Evolutionary conservation across 768 basidiomycete species (phyloP).

Genomic region (Phylloporus arenicola): DNA sequence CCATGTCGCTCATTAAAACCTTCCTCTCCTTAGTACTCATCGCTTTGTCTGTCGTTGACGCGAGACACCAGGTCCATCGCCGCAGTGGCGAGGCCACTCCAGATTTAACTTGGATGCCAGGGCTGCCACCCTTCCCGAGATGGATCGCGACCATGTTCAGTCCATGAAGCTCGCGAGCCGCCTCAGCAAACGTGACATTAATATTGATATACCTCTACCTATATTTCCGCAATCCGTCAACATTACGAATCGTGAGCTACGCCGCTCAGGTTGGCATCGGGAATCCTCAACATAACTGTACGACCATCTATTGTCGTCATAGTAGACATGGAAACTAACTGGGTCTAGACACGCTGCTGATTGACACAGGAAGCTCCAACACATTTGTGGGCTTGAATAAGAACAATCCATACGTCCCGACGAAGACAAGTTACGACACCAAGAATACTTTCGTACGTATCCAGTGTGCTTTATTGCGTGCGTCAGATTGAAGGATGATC

Average conservation of each 20-base stretch:
- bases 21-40: neutral
- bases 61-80: neutral
- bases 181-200: constrained; percentile 5
- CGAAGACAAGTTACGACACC: constrained; percentile 10
- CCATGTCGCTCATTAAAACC: neutral
- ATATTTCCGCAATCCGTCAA: neutral
- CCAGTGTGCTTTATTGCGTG: neutral
- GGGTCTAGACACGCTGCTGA: constrained; percentile 20
- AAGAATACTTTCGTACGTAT: neutral
- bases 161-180: constrained; percentile 3
- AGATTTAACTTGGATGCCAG: neutral
- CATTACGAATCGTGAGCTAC: constrained; percentile 25
- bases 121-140: constrained; percentile 4
- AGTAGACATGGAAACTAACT: neutral
- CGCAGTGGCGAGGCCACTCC: neutral
- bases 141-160: constrained; percentile 19
- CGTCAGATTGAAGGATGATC: neutral
- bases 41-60: neutral
- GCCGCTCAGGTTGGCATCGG: constrained; percentile 25
- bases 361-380: constrained; percentile 29
- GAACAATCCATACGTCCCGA: constrained; percentile 5
- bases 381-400: constrained; percentile 23
- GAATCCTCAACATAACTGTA: constrained; percentile 23
- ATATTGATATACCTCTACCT: no score
- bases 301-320: neutral